Evolutionary conservation across 768 basidiomycete genomes (phyloP).

Genomic region (Lentinula guzmanii): DNA sequence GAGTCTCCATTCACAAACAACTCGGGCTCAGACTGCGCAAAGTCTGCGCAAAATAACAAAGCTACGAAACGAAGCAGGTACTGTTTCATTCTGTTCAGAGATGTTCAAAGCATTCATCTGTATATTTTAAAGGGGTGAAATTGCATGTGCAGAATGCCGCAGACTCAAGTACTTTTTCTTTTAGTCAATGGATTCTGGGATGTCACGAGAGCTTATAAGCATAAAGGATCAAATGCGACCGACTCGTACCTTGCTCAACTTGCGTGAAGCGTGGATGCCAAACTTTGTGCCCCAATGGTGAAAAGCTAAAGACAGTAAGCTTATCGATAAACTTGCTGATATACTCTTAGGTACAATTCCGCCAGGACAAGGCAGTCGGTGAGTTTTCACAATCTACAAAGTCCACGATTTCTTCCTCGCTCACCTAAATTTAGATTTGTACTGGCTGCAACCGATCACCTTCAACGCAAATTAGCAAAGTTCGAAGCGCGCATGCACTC

Average conservation of each 20-base stretch:
- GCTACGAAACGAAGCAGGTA: constrained; percentile 33
- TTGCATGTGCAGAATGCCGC: constrained; percentile 39
- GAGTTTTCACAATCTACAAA: background rate
- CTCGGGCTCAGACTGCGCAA: background rate
- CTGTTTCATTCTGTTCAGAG: constrained; percentile 5
- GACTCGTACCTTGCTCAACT: constrained; percentile 35
- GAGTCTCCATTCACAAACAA: background rate
- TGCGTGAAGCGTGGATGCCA: constrained; percentile 47
- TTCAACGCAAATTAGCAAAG: constrained; percentile 37
- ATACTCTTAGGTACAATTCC: constrained; percentile 39
- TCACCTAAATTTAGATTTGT: constrained; percentile 34
- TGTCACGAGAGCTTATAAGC: constrained; percentile 25
- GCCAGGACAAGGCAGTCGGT: constrained; percentile 50
- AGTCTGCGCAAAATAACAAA: constrained; percentile 14
- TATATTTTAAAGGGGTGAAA: constrained; percentile 26
- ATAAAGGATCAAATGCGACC: constrained; percentile 10
- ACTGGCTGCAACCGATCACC: constrained; percentile 44
- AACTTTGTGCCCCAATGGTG: constrained; percentile 48
- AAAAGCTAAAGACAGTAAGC: constrained; percentile 5
- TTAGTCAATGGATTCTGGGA: background rate
- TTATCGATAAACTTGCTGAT: background rate
- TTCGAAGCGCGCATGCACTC: constrained; percentile 47
- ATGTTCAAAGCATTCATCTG: background rate
- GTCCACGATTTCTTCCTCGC: background rate
- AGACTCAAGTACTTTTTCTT: constrained; percentile 23